phyloP scores from a whole-genome alignment of 208 protist species.

The Acanthamoeba triangularis region DNA sequence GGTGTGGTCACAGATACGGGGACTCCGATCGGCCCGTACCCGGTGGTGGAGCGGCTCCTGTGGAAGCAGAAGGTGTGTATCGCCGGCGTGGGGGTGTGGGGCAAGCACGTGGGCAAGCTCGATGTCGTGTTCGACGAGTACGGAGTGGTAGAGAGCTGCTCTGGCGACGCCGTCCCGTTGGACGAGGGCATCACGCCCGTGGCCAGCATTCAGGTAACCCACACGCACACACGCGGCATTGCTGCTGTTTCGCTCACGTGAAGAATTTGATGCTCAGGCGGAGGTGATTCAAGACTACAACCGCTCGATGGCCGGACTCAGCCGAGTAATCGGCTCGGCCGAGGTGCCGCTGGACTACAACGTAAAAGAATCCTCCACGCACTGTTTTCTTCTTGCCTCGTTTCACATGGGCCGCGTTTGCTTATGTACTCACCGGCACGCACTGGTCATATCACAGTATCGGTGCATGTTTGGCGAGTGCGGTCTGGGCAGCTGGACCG shows the following conservation, averaged over 20 bases:
- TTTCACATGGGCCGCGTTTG: too few species aligned
- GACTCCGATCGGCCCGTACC: not conserved
- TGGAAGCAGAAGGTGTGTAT: constrained; percentile 64
- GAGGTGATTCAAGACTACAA: not conserved
- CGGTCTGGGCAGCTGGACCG: constrained; percentile 34
- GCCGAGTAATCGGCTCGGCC: not conserved
- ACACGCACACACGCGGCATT: not conserved
- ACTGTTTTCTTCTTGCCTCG: not conserved
- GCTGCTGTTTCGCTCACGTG: not conserved
- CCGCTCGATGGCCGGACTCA: not conserved
- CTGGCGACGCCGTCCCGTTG: constrained; percentile 21
- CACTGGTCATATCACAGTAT: not conserved
- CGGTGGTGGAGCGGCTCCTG: not conserved
- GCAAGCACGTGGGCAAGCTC: constrained; percentile 67
- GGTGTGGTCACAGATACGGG: not conserved
- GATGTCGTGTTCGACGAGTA: constrained; percentile 29
- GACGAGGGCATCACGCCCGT: not conserved
- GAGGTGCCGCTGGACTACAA: constrained; percentile 7
- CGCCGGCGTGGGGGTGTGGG: constrained; percentile 13
- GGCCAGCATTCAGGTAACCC: not conserved
- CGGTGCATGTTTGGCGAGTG: constrained; percentile 71
- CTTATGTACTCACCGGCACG: not conserved
- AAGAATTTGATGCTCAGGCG: not conserved
- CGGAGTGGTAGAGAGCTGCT: constrained; percentile 32
- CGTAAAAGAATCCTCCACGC: too few species aligned